Evolutionary conservation across 768 basidiomycete species (phyloP).

Genomic region (Kwoniella europaea): DNA sequence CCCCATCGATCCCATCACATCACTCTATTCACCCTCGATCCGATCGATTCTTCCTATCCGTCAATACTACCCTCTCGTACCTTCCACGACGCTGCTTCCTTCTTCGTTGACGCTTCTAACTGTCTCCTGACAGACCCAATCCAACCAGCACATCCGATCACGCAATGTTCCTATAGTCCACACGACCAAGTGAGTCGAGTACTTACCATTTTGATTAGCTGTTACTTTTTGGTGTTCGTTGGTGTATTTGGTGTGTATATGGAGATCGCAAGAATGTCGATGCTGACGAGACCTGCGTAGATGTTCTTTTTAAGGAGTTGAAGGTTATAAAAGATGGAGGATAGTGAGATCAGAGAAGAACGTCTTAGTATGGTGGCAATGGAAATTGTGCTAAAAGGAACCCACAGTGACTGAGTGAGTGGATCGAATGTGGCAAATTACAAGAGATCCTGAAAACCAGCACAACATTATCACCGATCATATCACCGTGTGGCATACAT

Average conservation of each 20-base stretch:
- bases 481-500: slow-evolving; percentile 27
- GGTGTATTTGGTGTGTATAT: slow-evolving; percentile 9
- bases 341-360: slow-evolving; percentile 1
- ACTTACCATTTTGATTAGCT: slow-evolving; percentile 27
- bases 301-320: slow-evolving; percentile 2
- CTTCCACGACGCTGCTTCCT: too few relatives aligned
- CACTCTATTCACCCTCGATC: background rate
- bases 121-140: too few relatives aligned
- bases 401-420: background rate
- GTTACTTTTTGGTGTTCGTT: slow-evolving; percentile 12
- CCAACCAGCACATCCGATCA: slow-evolving; percentile 2
- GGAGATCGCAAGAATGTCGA: slow-evolving; percentile 24
- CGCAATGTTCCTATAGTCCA: background rate
- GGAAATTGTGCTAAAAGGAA: slow-evolving; percentile 2
- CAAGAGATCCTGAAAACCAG: slow-evolving; percentile 17
- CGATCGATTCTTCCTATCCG: background rate
- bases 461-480: background rate
- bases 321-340: slow-evolving; percentile 17
- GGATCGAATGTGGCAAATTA: background rate
- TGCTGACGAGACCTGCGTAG: slow-evolving; percentile 22
- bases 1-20: background rate
- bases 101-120: too few relatives aligned
- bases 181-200: slow-evolving; percentile 1
- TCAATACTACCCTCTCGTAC: background rate
- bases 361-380: slow-evolving; percentile 14